Evolutionary conservation across 2,329 filamentous ascomycete genomes (phyloP), one percentile per base, ranked within the genome.

Genomic region (Amphichorda felina): DNA sequence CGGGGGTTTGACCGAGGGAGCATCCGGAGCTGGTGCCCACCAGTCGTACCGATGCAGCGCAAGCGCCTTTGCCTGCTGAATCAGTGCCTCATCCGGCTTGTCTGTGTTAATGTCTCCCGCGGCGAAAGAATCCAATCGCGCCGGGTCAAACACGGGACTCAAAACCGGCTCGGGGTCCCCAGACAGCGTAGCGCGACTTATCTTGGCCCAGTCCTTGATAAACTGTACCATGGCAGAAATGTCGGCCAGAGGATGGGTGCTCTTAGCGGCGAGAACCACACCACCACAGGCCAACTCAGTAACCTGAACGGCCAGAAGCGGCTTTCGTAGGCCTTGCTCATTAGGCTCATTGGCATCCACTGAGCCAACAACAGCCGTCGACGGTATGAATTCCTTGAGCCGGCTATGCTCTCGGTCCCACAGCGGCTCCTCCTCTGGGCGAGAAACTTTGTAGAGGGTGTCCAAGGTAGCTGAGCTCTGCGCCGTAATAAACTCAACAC

Each of bases 11-110:
- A 29, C 14, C 0, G 36, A 30, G 3, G 42, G 30, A 13, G 36
- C 30, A n/a, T n/a, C n/a, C n/a, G n/a, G n/a, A n/a, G n/a, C n/a
- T n/a, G n/a, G n/a, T n/a, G n/a, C n/a, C 48, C 48, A 50, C 46
- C 48, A 50, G 29, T 50, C 48, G 19, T 43, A 49, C 19, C 46
- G 38, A 15, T 50, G 43, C 34, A 50, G 27, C 3, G 46, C 41
- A 7, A 50, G 14, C 6, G 8, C 24, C n/a, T 15, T 27, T 2
- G 38, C 39, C n/a, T 34, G 33, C 7, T 39, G 5, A 1, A 46
- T 17, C 2, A 47, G 30, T 2, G 11, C 4, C 3, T 14, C 1
- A 8, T 49, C 40, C 5, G 45, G 34, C 2, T 22, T 3, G 4
- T 27, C 13, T 8, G 30, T 29, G 6, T 50, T 34, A 15, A 50